Evolutionary conservation across 2,329 filamentous ascomycete genomes (phyloP).

Genomic region (Xylaria sp.): DNA sequence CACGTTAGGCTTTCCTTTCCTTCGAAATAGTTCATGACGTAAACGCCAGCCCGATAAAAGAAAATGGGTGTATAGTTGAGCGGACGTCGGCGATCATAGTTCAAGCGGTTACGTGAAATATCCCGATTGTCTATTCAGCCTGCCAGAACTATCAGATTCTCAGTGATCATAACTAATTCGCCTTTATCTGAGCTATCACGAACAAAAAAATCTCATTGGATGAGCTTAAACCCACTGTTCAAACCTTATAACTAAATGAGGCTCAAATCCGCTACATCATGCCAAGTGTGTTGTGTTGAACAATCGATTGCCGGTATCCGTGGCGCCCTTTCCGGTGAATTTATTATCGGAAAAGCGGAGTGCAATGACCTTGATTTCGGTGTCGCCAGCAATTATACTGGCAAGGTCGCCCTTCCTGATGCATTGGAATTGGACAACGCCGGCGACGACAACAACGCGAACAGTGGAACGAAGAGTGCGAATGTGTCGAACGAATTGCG

Average conservation of each 20-base stretch:
- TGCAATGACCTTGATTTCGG: slow-evolving; percentile 58
- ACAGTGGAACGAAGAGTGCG: slow-evolving; percentile 52
- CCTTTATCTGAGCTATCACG: background rate
- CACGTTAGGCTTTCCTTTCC: slow-evolving; percentile 2
- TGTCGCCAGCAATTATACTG: slow-evolving; percentile 48
- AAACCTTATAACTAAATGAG: background rate
- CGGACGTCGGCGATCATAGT: background rate
- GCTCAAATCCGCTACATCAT: background rate
- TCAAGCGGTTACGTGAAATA: background rate
- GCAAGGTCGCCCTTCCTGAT: slow-evolving; percentile 33
- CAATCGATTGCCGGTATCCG: slow-evolving; percentile 68
- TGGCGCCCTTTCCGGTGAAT: slow-evolving; percentile 61
- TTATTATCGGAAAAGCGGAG: slow-evolving; percentile 66
- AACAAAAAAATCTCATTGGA: background rate
- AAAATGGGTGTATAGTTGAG: background rate
- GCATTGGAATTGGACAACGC: slow-evolving; percentile 60
- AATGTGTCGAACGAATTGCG: slow-evolving; percentile 60
- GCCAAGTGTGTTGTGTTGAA: slow-evolving; percentile 60
- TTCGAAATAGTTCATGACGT: background rate
- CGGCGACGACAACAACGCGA: slow-evolving; percentile 43
- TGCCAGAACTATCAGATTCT: background rate
- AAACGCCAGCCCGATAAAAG: background rate
- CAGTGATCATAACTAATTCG: background rate
- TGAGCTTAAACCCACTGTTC: background rate
- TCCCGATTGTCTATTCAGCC: background rate